Base-by-base conservation (phyloP, 1,284 basidiomycete species). In the Lentinus polychrous region DNA sequence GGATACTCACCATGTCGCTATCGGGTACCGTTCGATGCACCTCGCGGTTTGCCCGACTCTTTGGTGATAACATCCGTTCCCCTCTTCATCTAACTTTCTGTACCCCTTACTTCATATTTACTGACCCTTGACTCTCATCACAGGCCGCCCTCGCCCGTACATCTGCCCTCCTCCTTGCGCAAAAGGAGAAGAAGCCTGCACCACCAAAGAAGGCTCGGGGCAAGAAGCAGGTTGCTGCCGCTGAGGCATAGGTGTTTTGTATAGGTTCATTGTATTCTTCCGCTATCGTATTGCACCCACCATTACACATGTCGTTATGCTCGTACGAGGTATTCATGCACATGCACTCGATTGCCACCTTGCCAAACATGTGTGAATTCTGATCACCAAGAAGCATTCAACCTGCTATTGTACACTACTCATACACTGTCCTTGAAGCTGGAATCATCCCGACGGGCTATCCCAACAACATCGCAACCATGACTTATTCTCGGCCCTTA, bases 141-240 rank as follows among this genome's bases (percentile, higher is more conserved):
- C 62, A 93, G 91, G 85, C 84, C 59, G 79, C 83, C 56, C 77
- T 94, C 49, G 88, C 86, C 53, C 89, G 91, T 56, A 79, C 84
- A 47, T 90, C 88, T 57, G 86, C 88, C 49, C 74, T 93, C 56
- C 57, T 83, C 52, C 76, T 74, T 40, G 72, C 84, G 52, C 81
- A 88, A 71, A 81, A 78, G 66, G 83, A 84, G 68, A 79, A 78
- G 68, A 90, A 89, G 73, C 69, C 81, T 34, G 62, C 71, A 57
- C 86, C 80, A 62, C 72, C 80, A 50, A 83, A 79, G 76, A 92
- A 91, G 75, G 53, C 69, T 56, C 78, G 91, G 59, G 87, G 88
- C 54, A 84, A 82, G 74, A 91, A n/a, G n/a, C n/a, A 87, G 72
- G 74, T 70, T 34, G 53, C 54, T 43, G 57, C 49, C 38, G 48